phyloP scores from a whole-genome alignment of 805 yeast genomes.

The Wickerhamomyces silvicola region DNA sequence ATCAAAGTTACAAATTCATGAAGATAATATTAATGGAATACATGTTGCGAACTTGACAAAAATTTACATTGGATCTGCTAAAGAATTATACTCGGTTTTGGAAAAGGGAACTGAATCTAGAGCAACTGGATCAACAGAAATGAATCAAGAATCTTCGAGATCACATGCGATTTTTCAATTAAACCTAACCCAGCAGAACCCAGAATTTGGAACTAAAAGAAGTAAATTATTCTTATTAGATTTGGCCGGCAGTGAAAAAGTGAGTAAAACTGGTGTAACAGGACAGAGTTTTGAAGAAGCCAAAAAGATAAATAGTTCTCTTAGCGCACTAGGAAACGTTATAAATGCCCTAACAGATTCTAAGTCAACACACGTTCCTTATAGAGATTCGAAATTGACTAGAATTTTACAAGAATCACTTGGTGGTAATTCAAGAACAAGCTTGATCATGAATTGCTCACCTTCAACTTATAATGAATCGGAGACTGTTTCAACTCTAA shows the following conservation, averaged over 20 bases:
- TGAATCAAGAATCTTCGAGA: conserved; percentile 70
- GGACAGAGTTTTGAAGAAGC: conserved; percentile 79
- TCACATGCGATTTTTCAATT: conserved; percentile 78
- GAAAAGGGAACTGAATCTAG: conserved; percentile 52
- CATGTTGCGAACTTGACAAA: conserved; percentile 66
- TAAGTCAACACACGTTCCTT: conserved; percentile 59
- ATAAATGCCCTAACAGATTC: conserved; percentile 73
- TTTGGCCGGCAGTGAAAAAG: conserved; percentile 82
- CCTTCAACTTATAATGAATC: conserved; percentile 47
- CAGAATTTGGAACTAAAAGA: conserved; percentile 50
- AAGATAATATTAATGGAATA: conserved; percentile 57
- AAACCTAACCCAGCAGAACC: conserved; percentile 53
- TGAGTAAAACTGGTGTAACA: conserved; percentile 68
- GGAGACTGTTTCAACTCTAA: conserved; percentile 65
- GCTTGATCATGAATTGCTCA: conserved; percentile 68
- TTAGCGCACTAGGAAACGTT: conserved; percentile 74
- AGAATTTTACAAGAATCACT: conserved; percentile 71
- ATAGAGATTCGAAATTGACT: conserved; percentile 73
- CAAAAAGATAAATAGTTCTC: conserved; percentile 72
- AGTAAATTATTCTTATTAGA: conserved; percentile 73
- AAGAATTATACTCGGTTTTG: conserved; percentile 54
- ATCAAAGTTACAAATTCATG: conserved; percentile 43
- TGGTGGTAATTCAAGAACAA: conserved; percentile 78
- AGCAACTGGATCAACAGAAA: conserved; percentile 53
- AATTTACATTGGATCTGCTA: conserved; percentile 48